Conservation (phyloP, 208 protist species). For the Trypanosoma brucei region DNA sequence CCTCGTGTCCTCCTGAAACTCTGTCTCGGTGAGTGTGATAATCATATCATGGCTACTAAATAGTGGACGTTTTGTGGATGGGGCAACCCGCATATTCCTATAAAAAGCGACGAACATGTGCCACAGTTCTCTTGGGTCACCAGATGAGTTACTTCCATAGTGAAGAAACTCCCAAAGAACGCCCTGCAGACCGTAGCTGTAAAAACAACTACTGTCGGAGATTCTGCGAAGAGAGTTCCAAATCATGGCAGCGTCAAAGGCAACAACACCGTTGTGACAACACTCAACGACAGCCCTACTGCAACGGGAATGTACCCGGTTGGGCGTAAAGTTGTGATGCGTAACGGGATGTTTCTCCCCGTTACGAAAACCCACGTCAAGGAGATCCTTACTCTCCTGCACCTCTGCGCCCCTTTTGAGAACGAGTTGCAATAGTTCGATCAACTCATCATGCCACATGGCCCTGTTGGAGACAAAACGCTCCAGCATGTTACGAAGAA, state of each 20-base stretch:
- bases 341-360: neutral
- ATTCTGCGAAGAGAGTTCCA: slow-evolving; percentile 5
- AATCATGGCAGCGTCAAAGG: slow-evolving; percentile 1
- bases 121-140: slow-evolving; percentile 25
- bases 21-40: slow-evolving; percentile 34
- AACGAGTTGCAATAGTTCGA: slow-evolving; percentile 8
- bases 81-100: slow-evolving; percentile 24
- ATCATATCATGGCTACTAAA: slow-evolving; percentile 62
- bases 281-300: no score
- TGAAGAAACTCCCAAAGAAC: slow-evolving; percentile 18
- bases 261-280: neutral
- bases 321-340: no score
- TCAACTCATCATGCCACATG: slow-evolving; percentile 21
- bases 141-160: neutral
- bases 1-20: slow-evolving; percentile 22
- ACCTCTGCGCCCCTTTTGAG: neutral
- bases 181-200: slow-evolving; percentile 18
- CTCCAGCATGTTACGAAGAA: slow-evolving; percentile 17
- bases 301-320: no score
- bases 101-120: slow-evolving; percentile 29
- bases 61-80: slow-evolving; percentile 48
- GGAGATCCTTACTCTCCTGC: slow-evolving; percentile 1
- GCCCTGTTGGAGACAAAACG: slow-evolving; percentile 22
- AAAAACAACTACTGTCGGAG: slow-evolving; percentile 21
- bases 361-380: neutral